Conservation (phyloP, 1,284 basidiomycete genomes). For the Ustanciosporium gigantosporum region DNA sequence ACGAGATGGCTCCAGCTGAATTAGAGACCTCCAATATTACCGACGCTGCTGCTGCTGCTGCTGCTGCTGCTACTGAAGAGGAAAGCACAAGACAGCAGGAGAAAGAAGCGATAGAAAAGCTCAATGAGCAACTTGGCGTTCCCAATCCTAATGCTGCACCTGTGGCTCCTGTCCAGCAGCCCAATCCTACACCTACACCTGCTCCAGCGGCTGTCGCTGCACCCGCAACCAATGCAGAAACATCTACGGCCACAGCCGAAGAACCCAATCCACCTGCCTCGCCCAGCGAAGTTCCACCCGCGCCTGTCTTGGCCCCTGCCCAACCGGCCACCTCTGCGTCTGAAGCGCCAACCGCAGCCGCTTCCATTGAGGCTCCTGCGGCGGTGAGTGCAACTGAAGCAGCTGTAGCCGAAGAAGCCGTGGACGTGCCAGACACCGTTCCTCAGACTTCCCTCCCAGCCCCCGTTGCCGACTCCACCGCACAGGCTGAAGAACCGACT, state of each 20-base stretch:
- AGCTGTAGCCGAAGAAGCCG: background rate
- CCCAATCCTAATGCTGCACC: slow-evolving; percentile 4
- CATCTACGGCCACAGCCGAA: no score
- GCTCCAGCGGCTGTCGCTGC: slow-evolving; percentile 2
- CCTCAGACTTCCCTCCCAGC: background rate
- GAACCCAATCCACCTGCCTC: slow-evolving; percentile 1
- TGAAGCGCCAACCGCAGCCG: slow-evolving; percentile 5
- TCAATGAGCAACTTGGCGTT: slow-evolving; percentile 24
- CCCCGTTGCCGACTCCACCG: background rate
- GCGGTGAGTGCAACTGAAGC: background rate
- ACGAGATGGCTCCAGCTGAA: background rate
- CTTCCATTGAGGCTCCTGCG: slow-evolving; percentile 1
- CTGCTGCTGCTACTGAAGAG: slow-evolving; percentile 3
- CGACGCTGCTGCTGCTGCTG: background rate
- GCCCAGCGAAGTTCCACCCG: slow-evolving; percentile 2
- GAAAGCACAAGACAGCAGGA: no score
- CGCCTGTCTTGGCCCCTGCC: slow-evolving; percentile 13
- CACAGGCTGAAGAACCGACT: background rate
- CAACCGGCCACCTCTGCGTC: slow-evolving; percentile 4
- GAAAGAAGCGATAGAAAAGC: slow-evolving; percentile 22
- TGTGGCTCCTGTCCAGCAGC: slow-evolving; percentile 1
- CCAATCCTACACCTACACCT: no score
- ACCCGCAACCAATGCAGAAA: no score
- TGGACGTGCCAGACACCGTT: background rate
- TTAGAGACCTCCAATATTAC: background rate